Base-by-base conservation (phyloP, 2,329 filamentous ascomycete genomes). In the Cryphonectria nitschkei region DNA sequence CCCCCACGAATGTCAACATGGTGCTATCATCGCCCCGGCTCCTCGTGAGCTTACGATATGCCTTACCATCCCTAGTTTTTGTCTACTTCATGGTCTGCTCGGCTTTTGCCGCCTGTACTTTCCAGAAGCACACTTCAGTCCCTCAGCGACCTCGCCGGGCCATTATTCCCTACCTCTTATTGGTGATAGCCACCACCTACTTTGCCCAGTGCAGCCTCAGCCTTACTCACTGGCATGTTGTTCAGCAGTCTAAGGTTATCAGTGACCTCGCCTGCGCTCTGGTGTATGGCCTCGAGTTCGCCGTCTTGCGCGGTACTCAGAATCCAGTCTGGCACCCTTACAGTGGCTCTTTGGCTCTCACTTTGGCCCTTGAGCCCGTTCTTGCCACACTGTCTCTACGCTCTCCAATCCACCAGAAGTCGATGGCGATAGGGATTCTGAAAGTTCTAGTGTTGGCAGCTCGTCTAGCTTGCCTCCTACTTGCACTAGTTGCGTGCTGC, bases 281-380 rank as follows among this genome's bases (percentile, higher is more conserved):
- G 39, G 83, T 89, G n/a, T 93, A 90, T 78, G 86, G 88, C 3
- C 84, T 90, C 19, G 84, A 91, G 74, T 81, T 89, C 71, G 83
- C 86, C 56, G 84, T 84, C 29, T 82, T 92, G 19, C 80, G 83
- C 2, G 86, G 88, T 67, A 81, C 82, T 26, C 77, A 82, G 41
- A 82, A 84, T 67, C 83, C 85, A 2, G 83, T 88, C 13, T 90
- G 89, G 84, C 89, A 90, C 74, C 89, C 90, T 0, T 89, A 89
- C 73, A 86, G 87, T 73, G 90, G 89, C 26, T 87, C 88, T 16
- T 92, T 90, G 84, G 74, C 87, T 41, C 78, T 92, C 22, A 87
- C 87, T 19, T 79, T 91, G 9, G 75, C 83, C 19, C 86, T 88
- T 50, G 91, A 93, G 75, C 77, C 84, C 34, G 74, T 81, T 19